These are phyloP conservation scores for Globisporangium nunn DNA, from an alignment of 352 stramenopile genomes.

Conservation along the genomic window DNA sequence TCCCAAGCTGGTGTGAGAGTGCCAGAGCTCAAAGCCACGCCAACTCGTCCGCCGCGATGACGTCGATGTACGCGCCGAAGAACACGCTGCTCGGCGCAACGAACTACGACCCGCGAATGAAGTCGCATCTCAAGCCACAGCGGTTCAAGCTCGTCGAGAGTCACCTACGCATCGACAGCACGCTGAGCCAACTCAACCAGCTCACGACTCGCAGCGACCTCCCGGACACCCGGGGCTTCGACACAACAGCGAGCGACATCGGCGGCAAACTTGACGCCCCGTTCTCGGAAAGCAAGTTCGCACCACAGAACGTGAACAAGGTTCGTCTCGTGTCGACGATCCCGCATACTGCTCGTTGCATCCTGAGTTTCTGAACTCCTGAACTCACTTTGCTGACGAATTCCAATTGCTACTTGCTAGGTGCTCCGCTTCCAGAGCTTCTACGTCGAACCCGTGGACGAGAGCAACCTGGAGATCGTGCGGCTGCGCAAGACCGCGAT, in stretches of 20 bases:
- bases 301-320: conserved; percentile 69
- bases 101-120: conserved; percentile 62
- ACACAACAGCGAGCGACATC: conserved; percentile 55
- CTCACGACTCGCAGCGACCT: conserved; percentile 54
- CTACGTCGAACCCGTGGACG: conserved; percentile 77
- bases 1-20: neutral
- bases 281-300: conserved; percentile 67
- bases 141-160: conserved; percentile 71
- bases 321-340: conserved; percentile 6
- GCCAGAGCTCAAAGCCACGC: neutral
- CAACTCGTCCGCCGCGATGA: conserved; percentile 19
- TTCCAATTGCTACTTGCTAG: conserved; percentile 2
- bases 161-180: conserved; percentile 52
- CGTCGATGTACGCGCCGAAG: conserved; percentile 43
- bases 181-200: conserved; percentile 49
- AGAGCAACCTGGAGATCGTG: conserved; percentile 75
- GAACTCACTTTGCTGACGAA: neutral
- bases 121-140: conserved; percentile 70
- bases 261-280: conserved; percentile 34
- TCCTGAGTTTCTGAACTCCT: too few species aligned
- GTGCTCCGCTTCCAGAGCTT: conserved; percentile 84
- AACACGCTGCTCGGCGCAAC: conserved; percentile 68
- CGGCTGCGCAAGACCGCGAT: conserved; percentile 70
- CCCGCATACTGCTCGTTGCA: too few species aligned
- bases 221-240: conserved; percentile 42